Evolutionary conservation across 257 asterid genomes (phyloP), one percentile per base, ranked within the genome.

Genomic region (Jacaranda mimosifolia): DNA sequence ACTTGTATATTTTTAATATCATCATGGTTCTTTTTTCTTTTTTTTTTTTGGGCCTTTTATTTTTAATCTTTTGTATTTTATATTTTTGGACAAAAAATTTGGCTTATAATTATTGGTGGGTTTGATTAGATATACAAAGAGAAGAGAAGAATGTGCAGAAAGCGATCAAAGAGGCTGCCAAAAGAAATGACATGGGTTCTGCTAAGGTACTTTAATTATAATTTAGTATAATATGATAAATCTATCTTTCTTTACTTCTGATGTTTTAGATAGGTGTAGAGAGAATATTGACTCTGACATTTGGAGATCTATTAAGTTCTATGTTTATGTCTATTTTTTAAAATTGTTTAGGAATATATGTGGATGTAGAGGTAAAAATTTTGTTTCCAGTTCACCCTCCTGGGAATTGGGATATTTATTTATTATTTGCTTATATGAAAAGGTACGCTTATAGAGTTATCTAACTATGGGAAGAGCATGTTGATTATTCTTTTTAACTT

Each of bases 141-240:
- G 99, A 93, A 83, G 99, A 93, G 86, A 96, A 91, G 82, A 87
- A 58, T 82, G 98, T 93, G 71, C 99, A 96, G 87, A 91, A 93
- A 86, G 94, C 99, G 52, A 93, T 96, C 86, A 91, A 88, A 79
- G 99, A 91, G 79, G 97, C 98, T 26, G 98, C 98, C 9, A 96
- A 90, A 80, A 85, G 99, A 79, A 96, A 93, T 70, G 99, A 96
- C 60, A 90, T 93, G 96, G 96, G 91, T 82, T 96, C 98, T 76
- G 99, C 98, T 79, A 96, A 96, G 98, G 99, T 86, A 62, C 67
- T 79, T 18, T 70, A 32, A 42, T 56, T 80, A 4, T 38, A 11
- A 35, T 10, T 21, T 13, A n/a, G 46, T 70, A 17, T 56, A 10
- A 10, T 63, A 32, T 65, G 35, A 63, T 68, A 9, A 46, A 26